Conservation (phyloP, 371 early-diverging fungal species). For the Modicella reniformis region DNA sequence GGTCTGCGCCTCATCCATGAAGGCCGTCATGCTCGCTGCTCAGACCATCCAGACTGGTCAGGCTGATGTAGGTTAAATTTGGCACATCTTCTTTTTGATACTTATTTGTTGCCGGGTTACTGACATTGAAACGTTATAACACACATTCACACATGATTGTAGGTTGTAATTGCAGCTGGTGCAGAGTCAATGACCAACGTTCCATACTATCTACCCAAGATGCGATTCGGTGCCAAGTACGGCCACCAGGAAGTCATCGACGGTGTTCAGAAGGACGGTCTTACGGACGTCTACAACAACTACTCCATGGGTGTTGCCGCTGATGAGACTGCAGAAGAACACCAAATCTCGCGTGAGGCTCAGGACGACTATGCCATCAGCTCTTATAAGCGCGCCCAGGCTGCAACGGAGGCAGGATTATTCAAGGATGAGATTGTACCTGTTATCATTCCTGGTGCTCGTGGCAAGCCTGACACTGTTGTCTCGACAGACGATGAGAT, state of each 20-base stretch:
- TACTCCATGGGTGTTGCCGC: slow-evolving; percentile 94
- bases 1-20: slow-evolving; percentile 97
- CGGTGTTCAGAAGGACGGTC: slow-evolving; percentile 91
- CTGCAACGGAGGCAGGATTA: slow-evolving; percentile 75
- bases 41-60: slow-evolving; percentile 86
- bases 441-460: slow-evolving; percentile 82
- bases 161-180: slow-evolving; percentile 86
- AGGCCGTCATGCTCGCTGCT: slow-evolving; percentile 88
- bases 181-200: slow-evolving; percentile 97
- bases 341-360: slow-evolving; percentile 79
- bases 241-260: slow-evolving; percentile 88
- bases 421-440: slow-evolving; percentile 91
- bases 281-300: slow-evolving; percentile 89
- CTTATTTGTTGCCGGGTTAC: not conserved
- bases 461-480: slow-evolving; percentile 86
- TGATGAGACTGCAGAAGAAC: slow-evolving; percentile 90
- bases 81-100: not conserved
- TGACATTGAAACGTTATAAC: not conserved
- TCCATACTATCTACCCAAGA: slow-evolving; percentile 90
- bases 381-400: slow-evolving; percentile 89
- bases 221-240: slow-evolving; percentile 83
- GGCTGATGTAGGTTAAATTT: slow-evolving; percentile 66
- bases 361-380: slow-evolving; percentile 92
- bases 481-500: slow-evolving; percentile 84
- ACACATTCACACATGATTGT: not conserved